Conservation (phyloP, 2,329 filamentous ascomycete species). For the Aspergillus sp. region DNA sequence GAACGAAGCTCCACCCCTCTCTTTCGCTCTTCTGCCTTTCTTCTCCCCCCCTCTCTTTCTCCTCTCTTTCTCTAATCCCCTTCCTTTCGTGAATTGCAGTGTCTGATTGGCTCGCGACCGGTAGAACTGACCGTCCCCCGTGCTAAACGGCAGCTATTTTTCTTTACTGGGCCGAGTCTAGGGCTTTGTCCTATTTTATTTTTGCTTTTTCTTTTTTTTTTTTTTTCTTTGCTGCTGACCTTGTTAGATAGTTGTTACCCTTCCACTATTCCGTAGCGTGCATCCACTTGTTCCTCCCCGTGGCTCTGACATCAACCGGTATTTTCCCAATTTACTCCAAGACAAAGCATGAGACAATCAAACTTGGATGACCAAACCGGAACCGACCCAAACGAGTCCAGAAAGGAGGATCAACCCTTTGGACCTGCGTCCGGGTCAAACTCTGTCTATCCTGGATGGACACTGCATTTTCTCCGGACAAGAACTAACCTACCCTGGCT, state of each 20-base stretch:
- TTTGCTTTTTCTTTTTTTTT: neutral
- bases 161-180: slow-evolving; percentile 13
- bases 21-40: slow-evolving; percentile 3
- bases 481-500: slow-evolving; percentile 30
- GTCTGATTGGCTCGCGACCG: slow-evolving; percentile 1
- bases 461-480: slow-evolving; percentile 31
- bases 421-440: slow-evolving; percentile 42
- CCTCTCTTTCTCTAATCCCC: slow-evolving; percentile 4
- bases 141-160: neutral
- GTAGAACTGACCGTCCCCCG: slow-evolving; percentile 2
- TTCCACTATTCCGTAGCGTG: slow-evolving; percentile 23
- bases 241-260: slow-evolving; percentile 14
- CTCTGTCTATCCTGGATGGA: slow-evolving; percentile 32
- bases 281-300: slow-evolving; percentile 32
- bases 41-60: neutral
- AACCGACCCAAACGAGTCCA: slow-evolving; percentile 33
- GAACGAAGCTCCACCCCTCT: slow-evolving; percentile 12
- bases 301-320: slow-evolving; percentile 40
- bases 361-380: slow-evolving; percentile 31
- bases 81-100: slow-evolving; percentile 9
- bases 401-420: slow-evolving; percentile 41
- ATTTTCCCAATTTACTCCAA: slow-evolving; percentile 25
- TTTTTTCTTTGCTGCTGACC: slow-evolving; percentile 16
- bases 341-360: slow-evolving; percentile 25
- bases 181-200: slow-evolving; percentile 1